Conservation (phyloP, 2,329 filamentous ascomycete species). For the Pyrenophora tritici-repentis region DNA sequence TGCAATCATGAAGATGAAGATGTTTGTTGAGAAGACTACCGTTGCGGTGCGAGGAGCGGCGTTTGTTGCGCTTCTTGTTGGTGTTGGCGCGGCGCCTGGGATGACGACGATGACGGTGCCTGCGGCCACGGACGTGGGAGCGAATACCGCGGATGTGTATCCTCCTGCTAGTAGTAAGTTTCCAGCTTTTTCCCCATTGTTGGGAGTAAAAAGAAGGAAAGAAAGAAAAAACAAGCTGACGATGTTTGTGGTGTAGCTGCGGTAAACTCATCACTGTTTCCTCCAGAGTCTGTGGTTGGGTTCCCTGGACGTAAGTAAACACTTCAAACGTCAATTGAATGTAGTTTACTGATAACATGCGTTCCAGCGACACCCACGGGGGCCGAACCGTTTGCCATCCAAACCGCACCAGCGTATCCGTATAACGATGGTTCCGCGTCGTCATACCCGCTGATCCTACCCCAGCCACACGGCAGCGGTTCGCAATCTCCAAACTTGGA, state of each 20-base stretch:
- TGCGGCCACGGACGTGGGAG: slow-evolving; percentile 24
- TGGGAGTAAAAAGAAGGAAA: too few relatives aligned
- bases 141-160: slow-evolving; percentile 23
- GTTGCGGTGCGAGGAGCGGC: slow-evolving; percentile 4
- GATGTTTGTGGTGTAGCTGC: slow-evolving; percentile 20
- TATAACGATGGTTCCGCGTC: slow-evolving; percentile 32
- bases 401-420: slow-evolving; percentile 36
- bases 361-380: slow-evolving; percentile 31
- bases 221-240: too few relatives aligned
- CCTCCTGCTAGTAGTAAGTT: slow-evolving; percentile 35
- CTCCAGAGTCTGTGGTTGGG: slow-evolving; percentile 34
- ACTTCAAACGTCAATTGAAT: too few relatives aligned
- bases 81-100: slow-evolving; percentile 19
- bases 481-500: slow-evolving; percentile 28
- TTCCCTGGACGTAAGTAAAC: slow-evolving; percentile 27
- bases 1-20: slow-evolving; percentile 3
- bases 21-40: slow-evolving; percentile 6
- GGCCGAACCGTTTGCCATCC: slow-evolving; percentile 33
- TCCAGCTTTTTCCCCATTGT: too few relatives aligned
- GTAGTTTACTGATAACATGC: not conserved
- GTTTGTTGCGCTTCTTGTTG: slow-evolving; percentile 18
- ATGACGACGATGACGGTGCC: slow-evolving; percentile 17
- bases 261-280: slow-evolving; percentile 31
- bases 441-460: slow-evolving; percentile 29
- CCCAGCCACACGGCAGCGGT: slow-evolving; percentile 28